Evolutionary conservation across 805 yeast species (phyloP), one percentile per base, ranked within the genome.

Genomic region (Barnettozyma vustinii): DNA sequence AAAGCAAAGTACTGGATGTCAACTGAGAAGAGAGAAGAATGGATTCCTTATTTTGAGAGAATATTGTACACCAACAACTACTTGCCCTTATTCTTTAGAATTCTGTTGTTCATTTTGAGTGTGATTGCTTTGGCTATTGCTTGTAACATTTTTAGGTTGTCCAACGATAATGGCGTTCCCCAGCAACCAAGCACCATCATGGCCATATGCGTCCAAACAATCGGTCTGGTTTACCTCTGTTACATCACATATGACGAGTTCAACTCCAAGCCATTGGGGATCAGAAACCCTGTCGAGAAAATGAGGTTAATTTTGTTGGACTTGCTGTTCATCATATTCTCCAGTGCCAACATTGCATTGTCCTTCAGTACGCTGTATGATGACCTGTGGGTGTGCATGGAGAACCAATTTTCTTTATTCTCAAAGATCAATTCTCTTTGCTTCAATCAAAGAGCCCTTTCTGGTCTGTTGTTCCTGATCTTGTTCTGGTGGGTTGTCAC

Each of bases 241-340:
- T 90, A 87, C 65, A 87, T 92, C 63, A 81, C 96, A 2, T 82
- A 81, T 59, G 98, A 94, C 65, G 99, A 94, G 66, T 92, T 88
- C 66, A 77, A 83, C 21, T 95, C 97, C 13, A 85, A 88, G 62
- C 99, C 98, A 0, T 65, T 94, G 44, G 99, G 99, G 0, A 72
- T 94, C 41, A 76, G 99, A 56, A 79, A 88, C 52, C 95, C 97
- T 0, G 71, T 79, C 51, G 88, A 86, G 21, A 94, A 94, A 63
- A 77, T 94, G 73, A 76, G 87, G 59, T 75, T 92, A 46, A 79
- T 92, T 52, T 71, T 90, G 72, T 71, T 90, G 56, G 99, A 94
- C 63, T 71, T 92, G 39, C 68, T 92, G 30, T 89, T 94, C 65
- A 88, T 94, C 53, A 90, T 92, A 20, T 87, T 91, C 61, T 82